phyloP scores from a whole-genome alignment of 2,329 filamentous ascomycete genomes.

The Botryotinia globosa region DNA sequence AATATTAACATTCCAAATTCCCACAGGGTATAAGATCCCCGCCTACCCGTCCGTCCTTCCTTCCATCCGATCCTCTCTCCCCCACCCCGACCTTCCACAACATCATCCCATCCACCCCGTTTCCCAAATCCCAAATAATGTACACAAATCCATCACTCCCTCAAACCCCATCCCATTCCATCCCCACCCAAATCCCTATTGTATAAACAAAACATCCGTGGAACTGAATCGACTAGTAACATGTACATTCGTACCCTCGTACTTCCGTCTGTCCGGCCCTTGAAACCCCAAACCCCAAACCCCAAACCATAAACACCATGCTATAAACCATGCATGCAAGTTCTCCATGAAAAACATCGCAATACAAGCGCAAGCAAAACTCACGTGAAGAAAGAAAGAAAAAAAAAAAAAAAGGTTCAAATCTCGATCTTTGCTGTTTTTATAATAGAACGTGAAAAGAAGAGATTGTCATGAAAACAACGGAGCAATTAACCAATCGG shows the following conservation, averaged over 20 bases:
- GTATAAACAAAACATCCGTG: constrained; percentile 9
- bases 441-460: neutral
- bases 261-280: neutral
- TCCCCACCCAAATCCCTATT: constrained; percentile 6
- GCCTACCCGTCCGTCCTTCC: too few species aligned
- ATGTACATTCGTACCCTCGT: constrained; percentile 8
- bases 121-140: neutral
- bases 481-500: neutral
- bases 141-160: neutral
- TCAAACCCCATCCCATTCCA: neutral
- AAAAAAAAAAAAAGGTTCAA: neutral
- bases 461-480: neutral
- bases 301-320: neutral
- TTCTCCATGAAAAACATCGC: neutral
- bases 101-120: neutral
- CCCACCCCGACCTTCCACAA: neutral
- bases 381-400: neutral
- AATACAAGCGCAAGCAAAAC: neutral
- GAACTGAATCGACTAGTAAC: neutral
- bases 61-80: neutral
- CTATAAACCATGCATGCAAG: constrained; percentile 8
- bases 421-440: neutral
- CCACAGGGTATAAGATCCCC: constrained; percentile 14
- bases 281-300: neutral
- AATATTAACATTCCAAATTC: neutral